Evolutionary conservation across 1,139 yeast genomes (phyloP).

Genomic region (Suhomyces ambrosiae): DNA sequence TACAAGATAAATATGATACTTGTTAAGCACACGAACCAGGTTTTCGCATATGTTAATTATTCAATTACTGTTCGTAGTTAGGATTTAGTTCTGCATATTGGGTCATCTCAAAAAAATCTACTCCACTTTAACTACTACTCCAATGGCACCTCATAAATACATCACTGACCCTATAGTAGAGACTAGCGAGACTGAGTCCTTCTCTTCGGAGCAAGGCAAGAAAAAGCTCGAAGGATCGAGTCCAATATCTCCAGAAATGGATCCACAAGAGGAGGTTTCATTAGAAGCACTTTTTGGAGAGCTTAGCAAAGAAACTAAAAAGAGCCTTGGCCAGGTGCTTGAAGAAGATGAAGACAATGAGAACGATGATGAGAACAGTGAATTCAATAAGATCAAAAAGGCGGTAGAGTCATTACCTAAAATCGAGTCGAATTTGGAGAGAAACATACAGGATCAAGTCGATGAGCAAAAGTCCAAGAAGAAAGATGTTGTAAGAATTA

Average conservation of each 20-base stretch:
- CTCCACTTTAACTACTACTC: too few species aligned
- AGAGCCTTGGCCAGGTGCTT: slow-evolving; percentile 2
- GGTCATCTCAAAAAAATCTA: slow-evolving; percentile 8
- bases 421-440: slow-evolving; percentile 33
- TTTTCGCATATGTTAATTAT: too few species aligned
- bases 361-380: slow-evolving; percentile 20
- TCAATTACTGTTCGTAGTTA: too few species aligned
- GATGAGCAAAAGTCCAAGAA: slow-evolving; percentile 9
- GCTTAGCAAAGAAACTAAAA: slow-evolving; percentile 15
- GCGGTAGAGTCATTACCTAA: slow-evolving; percentile 39
- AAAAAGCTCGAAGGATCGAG: slow-evolving; percentile 4
- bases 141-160: slow-evolving; percentile 12
- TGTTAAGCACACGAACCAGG: neutral
- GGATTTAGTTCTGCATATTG: neutral
- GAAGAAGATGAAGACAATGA: slow-evolving; percentile 5
- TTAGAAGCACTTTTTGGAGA: slow-evolving; percentile 20
- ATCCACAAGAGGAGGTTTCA: slow-evolving; percentile 12
- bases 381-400: slow-evolving; percentile 31
- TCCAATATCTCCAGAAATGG: slow-evolving; percentile 4
- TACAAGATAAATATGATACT: neutral
- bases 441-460: slow-evolving; percentile 19
- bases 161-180: slow-evolving; percentile 17
- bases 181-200: slow-evolving; percentile 22
- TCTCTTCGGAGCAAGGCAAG: slow-evolving; percentile 17
- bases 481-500: slow-evolving; percentile 35